Conservation (phyloP, 192 early-diverging fungal species). For the Coemansia sp. region DNA sequence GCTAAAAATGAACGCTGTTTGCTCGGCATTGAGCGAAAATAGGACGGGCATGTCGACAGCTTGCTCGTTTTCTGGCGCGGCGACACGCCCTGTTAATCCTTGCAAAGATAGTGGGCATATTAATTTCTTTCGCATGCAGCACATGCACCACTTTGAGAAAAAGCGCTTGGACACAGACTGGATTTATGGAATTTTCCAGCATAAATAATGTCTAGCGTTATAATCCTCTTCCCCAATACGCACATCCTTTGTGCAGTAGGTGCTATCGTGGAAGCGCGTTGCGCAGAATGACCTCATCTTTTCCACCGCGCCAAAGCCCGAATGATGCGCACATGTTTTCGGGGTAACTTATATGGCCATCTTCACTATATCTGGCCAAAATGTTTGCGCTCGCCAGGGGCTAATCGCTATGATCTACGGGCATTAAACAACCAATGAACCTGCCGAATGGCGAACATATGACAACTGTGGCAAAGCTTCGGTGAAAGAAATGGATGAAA, state of each 20-base stretch:
- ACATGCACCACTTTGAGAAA: neutral
- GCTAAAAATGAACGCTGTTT: neutral
- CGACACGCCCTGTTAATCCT: neutral
- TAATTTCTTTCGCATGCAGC: neutral
- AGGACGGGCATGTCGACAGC: neutral
- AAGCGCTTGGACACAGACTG: neutral
- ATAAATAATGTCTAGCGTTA: neutral
- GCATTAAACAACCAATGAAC: conserved; percentile 1
- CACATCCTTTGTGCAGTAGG: neutral
- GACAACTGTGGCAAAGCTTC: conserved; percentile 1
- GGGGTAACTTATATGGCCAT: neutral
- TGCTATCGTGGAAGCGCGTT: neutral
- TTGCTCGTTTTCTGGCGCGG: neutral
- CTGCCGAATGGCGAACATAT: conserved; percentile 1
- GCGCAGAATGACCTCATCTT: conserved; percentile 4
- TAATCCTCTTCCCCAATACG: neutral
- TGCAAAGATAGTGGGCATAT: neutral
- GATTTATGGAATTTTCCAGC: neutral
- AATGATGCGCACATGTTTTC: no score
- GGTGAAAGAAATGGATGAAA: neutral
- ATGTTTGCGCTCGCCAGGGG: neutral
- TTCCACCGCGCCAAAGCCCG: neutral
- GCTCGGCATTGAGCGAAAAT: neutral
- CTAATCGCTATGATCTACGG: conserved; percentile 7
- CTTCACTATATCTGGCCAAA: neutral